Conservation (phyloP, 1,139 yeast genomes). For the Nakaseomyces delphensis region DNA sequence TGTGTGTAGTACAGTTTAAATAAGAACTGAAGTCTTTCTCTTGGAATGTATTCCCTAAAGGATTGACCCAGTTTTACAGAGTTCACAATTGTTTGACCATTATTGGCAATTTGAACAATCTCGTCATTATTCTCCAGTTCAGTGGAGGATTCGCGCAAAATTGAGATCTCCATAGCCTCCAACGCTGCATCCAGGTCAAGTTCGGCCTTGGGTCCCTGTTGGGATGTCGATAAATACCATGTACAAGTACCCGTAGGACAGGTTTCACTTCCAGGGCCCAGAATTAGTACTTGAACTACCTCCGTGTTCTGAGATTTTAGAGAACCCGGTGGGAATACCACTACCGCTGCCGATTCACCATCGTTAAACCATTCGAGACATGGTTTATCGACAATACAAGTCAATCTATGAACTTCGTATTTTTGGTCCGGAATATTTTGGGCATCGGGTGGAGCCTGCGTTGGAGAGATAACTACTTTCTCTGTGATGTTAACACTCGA, state of each 20-base stretch:
- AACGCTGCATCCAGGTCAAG: constrained; percentile 74
- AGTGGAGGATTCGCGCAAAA: constrained; percentile 65
- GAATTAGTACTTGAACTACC: constrained; percentile 79
- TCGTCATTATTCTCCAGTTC: constrained; percentile 46
- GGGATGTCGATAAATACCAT: constrained; percentile 82
- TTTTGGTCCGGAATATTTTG: constrained; percentile 35
- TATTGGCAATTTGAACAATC: constrained; percentile 48
- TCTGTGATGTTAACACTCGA: constrained; percentile 66
- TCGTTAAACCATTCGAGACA: constrained; percentile 89
- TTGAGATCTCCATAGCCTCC: constrained; percentile 66
- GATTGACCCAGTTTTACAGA: constrained; percentile 83
- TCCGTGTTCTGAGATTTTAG: constrained; percentile 55
- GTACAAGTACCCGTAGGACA: constrained; percentile 84
- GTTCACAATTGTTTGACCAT: constrained; percentile 62
- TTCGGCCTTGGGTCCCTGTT: constrained; percentile 62
- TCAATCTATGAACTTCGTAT: constrained; percentile 59
- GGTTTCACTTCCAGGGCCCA: constrained; percentile 84
- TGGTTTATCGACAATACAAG: constrained; percentile 75
- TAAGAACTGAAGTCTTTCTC: constrained; percentile 65
- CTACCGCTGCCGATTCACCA: constrained; percentile 74
- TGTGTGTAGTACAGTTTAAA: constrained; percentile 79
- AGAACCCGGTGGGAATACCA: constrained; percentile 88
- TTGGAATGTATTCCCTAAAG: constrained; percentile 74
- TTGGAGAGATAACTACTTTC: constrained; percentile 61
- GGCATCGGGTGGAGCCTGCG: constrained; percentile 49